Evolutionary conservation across 768 basidiomycete species (phyloP).

Genomic region (Boletus huronensis): DNA sequence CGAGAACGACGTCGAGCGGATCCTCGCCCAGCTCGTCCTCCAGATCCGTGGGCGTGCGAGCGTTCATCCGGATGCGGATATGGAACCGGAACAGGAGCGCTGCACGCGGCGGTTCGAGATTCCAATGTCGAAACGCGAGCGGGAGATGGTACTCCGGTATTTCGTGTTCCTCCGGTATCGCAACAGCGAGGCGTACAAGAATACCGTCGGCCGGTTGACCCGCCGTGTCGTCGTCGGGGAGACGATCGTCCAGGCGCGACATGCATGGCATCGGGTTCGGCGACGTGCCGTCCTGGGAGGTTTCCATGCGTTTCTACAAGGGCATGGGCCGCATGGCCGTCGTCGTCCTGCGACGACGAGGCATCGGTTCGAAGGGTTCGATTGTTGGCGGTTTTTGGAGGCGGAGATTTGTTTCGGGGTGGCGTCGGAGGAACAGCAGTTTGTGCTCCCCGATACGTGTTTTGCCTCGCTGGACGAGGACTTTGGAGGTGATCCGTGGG

Average conservation of each 20-base stretch:
- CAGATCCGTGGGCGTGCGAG: conserved; percentile 22
- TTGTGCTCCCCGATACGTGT: conserved; percentile 50
- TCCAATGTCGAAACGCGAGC: conserved; percentile 20
- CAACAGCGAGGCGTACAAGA: conserved; percentile 46
- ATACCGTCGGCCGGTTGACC: conserved; percentile 34
- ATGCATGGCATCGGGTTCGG: conserved; percentile 29
- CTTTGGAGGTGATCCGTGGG: conserved; percentile 33
- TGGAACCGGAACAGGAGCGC: not conserved
- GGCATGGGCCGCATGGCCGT: too few species aligned
- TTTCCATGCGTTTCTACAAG: conserved; percentile 29
- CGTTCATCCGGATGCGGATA: not conserved
- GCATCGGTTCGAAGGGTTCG: conserved; percentile 23
- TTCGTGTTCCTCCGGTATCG: conserved; percentile 57
- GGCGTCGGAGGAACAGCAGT: conserved; percentile 53
- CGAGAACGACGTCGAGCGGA: conserved; percentile 40
- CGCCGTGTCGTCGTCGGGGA: conserved; percentile 23
- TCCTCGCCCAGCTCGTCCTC: conserved; percentile 36
- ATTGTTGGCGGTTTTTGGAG: conserved; percentile 47
- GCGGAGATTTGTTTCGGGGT: conserved; percentile 55
- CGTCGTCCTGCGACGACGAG: not conserved
- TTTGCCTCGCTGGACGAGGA: conserved; percentile 53
- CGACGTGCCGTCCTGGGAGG: conserved; percentile 25
- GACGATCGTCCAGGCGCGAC: conserved; percentile 15
- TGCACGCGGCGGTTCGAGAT: conserved; percentile 19
- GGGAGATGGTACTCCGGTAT: conserved; percentile 46